Evolutionary conservation across 176 grass and related monocot genomes (phyloP).

Genomic region (Aegilops umbellulata): DNA sequence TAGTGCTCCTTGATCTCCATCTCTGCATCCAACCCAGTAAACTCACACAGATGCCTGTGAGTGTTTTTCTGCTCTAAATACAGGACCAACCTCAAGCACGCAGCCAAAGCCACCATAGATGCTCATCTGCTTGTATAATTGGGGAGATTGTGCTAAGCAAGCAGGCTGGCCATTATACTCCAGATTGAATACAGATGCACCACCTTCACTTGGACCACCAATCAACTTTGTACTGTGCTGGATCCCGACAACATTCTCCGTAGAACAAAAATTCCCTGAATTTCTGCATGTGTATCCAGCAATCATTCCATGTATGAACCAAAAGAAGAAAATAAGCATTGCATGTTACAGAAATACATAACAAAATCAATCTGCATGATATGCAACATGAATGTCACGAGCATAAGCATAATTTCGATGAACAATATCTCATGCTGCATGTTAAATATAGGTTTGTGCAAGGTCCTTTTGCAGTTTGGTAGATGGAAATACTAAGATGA

Average conservation of each 20-base stretch:
- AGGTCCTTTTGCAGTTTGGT: not conserved
- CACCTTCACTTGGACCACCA: slow-evolving; percentile 87
- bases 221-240: slow-evolving; percentile 68
- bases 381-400: not conserved
- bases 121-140: slow-evolving; percentile 80
- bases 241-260: slow-evolving; percentile 71
- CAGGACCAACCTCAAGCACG: slow-evolving; percentile 81
- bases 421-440: not conserved
- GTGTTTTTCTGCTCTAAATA: slow-evolving; percentile 90
- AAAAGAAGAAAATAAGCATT: not conserved
- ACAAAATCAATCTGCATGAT: not conserved
- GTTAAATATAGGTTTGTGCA: not conserved
- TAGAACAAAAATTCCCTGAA: slow-evolving; percentile 63
- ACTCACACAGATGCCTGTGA: slow-evolving; percentile 91
- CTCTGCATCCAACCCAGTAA: slow-evolving; percentile 87
- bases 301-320: not conserved
- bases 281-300: slow-evolving; percentile 35
- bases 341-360: not conserved
- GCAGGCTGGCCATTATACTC: slow-evolving; percentile 74
- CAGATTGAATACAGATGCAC: slow-evolving; percentile 86
- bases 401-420: not conserved
- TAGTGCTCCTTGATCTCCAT: slow-evolving; percentile 98
- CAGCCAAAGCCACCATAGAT: slow-evolving; percentile 73
- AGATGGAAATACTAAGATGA: not conserved
- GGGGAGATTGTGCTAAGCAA: slow-evolving; percentile 87